Conservation (phyloP, 1,284 basidiomycete species). For the Ustilago loliicola region DNA sequence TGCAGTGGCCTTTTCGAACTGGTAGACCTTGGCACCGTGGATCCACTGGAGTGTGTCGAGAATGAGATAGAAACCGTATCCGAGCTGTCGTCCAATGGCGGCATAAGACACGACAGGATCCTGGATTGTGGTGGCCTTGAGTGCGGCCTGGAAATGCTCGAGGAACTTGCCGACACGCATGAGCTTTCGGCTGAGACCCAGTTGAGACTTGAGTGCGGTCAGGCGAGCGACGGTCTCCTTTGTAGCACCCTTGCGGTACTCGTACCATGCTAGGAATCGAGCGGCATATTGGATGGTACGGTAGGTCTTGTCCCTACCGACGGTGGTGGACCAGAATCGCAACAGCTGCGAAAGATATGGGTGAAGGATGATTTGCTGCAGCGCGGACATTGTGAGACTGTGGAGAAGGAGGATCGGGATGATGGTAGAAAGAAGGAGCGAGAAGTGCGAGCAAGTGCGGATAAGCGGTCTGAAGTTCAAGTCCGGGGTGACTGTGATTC, state of each 20-base stretch:
- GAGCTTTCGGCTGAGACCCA: constrained; percentile 74
- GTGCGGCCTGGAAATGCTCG: constrained; percentile 92
- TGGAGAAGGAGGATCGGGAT: neutral
- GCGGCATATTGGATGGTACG: constrained; percentile 92
- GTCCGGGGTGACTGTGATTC: constrained; percentile 6
- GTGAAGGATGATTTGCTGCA: constrained; percentile 69
- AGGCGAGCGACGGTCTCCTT: constrained; percentile 71
- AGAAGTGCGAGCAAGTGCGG: neutral
- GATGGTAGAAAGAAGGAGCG: constrained; percentile 4
- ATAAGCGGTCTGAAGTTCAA: neutral
- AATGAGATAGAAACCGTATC: constrained; percentile 88
- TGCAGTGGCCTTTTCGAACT: constrained; percentile 76
- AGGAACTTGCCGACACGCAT: constrained; percentile 92
- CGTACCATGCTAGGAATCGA: constrained; percentile 87
- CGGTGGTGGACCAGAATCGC: constrained; percentile 70
- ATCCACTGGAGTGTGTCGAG: constrained; percentile 68
- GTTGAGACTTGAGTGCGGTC: constrained; percentile 71
- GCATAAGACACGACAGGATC: constrained; percentile 82
- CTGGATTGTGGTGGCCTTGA: constrained; percentile 79
- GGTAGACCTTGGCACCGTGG: constrained; percentile 68
- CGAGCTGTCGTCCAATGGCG: constrained; percentile 85
- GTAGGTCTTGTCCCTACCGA: constrained; percentile 78
- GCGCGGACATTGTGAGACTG: constrained; percentile 61
- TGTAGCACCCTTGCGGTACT: constrained; percentile 70
- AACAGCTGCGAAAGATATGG: constrained; percentile 68